phyloP scores from a whole-genome alignment of 83 land plant genomes.

The Isoetes engelmannii region DNA sequence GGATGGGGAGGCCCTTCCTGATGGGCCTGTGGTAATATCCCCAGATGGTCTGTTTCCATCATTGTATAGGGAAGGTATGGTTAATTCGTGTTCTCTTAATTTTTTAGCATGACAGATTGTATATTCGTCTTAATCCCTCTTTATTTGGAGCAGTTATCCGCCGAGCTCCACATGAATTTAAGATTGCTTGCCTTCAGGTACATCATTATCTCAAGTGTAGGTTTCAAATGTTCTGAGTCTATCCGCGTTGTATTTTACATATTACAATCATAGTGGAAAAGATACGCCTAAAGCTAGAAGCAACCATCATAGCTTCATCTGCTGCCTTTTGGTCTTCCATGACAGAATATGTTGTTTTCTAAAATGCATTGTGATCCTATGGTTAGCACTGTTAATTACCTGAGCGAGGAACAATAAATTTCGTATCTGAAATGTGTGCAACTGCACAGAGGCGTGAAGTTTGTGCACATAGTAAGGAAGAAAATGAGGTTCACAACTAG shows the following conservation, averaged over 20 bases:
- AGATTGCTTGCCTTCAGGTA: slow-evolving; percentile 95
- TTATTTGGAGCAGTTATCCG: slow-evolving; percentile 70
- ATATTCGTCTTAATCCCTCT: neutral
- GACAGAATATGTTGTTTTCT: neutral
- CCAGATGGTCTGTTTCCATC: slow-evolving; percentile 98
- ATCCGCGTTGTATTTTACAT: neutral
- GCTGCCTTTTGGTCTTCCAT: neutral
- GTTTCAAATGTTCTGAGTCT: neutral
- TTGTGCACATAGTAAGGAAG: too few relatives aligned
- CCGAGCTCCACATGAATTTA: slow-evolving; percentile 99
- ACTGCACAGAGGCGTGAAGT: too few relatives aligned
- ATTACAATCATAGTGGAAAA: neutral
- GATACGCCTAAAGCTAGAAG: too few relatives aligned
- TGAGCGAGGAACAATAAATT: too few relatives aligned
- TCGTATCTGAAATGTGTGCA: too few relatives aligned
- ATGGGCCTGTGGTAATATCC: slow-evolving; percentile 96
- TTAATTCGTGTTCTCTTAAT: neutral
- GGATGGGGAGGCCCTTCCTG: slow-evolving; percentile 96
- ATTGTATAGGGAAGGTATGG: slow-evolving; percentile 81
- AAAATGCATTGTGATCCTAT: neutral
- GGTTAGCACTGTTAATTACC: neutral
- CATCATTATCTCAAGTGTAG: slow-evolving; percentile 4
- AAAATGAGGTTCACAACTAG: too few relatives aligned
- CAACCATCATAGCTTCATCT: neutral
- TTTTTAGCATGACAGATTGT: neutral